Percentiles rank a stretch among this genome's conserved stretches.
phyloP scores from a whole-genome alignment of 1,284 basidiomycete species.

The Rhizoctonia solani region DNA sequence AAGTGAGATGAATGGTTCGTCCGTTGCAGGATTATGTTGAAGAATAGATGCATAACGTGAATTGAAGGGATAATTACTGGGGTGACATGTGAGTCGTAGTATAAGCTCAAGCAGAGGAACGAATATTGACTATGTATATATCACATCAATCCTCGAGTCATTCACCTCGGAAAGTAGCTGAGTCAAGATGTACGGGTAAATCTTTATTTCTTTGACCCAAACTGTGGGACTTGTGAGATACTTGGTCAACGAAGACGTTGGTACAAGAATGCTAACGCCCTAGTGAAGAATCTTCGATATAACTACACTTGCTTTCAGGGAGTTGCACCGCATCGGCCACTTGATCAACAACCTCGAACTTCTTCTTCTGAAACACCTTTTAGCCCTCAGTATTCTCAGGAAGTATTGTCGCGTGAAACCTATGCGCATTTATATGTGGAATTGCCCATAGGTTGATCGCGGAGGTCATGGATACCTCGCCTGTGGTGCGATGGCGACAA shows the following conservation, averaged over 20 bases:
- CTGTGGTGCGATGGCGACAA: conserved; percentile 61
- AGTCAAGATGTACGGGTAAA: too few species aligned
- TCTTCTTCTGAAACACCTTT: conserved; percentile 66
- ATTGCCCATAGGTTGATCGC: conserved; percentile 60
- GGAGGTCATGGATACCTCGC: conserved; percentile 60
- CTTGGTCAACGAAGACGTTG: too few species aligned
- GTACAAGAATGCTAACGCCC: too few species aligned
- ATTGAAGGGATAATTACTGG: not conserved
- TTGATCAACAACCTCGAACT: conserved; percentile 51
- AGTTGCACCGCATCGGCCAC: not conserved
- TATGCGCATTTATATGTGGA: conserved; percentile 59
- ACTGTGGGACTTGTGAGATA: too few species aligned
- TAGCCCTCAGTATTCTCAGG: conserved; percentile 60
- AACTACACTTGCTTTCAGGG: conserved; percentile 13
- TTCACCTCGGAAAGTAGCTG: too few species aligned
- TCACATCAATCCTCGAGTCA: too few species aligned
- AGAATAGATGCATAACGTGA: not conserved
- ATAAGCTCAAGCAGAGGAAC: too few species aligned
- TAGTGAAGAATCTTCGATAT: conserved; percentile 19
- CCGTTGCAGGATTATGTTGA: conserved; percentile 2
- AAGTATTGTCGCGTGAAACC: conserved; percentile 53
- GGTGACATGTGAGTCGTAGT: not conserved
- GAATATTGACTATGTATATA: too few species aligned
- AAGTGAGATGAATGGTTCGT: conserved; percentile 36
- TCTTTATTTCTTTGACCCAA: too few species aligned